phyloP scores from a whole-genome alignment of 164 flowering plant genomes.

The Tinospora cordifolia region DNA sequence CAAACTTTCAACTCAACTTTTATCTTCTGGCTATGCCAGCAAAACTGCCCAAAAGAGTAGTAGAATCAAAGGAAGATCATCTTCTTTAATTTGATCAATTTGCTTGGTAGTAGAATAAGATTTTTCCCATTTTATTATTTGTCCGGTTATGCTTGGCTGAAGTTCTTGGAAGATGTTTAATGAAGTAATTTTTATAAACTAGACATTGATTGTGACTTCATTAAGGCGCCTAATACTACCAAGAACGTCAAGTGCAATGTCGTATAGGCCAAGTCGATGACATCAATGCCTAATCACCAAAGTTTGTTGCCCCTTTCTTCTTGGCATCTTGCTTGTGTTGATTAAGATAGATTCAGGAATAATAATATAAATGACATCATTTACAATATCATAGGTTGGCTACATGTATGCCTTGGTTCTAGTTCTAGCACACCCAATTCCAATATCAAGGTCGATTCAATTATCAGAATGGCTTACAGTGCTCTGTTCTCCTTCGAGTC shows the following conservation, averaged over 20 bases:
- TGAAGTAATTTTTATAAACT: not conserved
- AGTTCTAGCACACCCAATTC: not conserved
- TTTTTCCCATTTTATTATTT: not conserved
- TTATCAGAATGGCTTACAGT: slow-evolving; percentile 4
- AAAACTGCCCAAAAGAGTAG: no score
- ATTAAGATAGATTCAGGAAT: not conserved
- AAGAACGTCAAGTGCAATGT: not conserved
- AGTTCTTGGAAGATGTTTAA: not conserved
- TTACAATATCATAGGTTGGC: not conserved
- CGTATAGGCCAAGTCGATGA: slow-evolving; percentile 3
- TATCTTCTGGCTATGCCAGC: no score
- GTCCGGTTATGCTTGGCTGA: not conserved
- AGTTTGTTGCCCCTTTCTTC: not conserved
- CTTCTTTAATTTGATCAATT: not conserved
- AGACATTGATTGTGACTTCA: not conserved
- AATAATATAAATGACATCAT: not conserved
- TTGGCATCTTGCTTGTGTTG: not conserved
- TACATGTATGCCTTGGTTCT: not conserved
- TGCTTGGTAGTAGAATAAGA: not conserved
- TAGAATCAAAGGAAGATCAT: no score
- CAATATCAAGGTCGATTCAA: not conserved
- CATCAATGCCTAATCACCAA: slow-evolving; percentile 2
- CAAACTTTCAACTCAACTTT: no score
- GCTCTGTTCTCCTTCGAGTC: slow-evolving; percentile 14
- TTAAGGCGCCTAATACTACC: not conserved